phyloP scores from a whole-genome alignment of 495 filamentous ascomycete species.

The Eremomyces bilateralis region DNA sequence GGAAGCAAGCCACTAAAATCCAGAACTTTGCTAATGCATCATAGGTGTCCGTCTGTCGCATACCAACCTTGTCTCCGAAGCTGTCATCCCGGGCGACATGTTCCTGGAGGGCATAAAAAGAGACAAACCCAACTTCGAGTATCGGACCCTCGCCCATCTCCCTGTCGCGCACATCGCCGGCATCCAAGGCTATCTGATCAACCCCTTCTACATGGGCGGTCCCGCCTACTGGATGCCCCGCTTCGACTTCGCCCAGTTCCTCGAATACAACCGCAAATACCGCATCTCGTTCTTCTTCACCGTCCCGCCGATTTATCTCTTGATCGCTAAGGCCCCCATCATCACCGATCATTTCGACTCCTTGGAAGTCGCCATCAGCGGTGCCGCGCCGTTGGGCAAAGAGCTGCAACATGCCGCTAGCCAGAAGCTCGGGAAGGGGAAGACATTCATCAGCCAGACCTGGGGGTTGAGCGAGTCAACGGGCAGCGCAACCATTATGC shows the following conservation, averaged over 20 bases:
- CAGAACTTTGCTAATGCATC: background rate
- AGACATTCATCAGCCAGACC: conserved; percentile 13
- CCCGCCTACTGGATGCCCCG: conserved; percentile 15
- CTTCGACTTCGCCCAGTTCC: conserved; percentile 12
- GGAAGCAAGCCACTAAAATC: background rate
- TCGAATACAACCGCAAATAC: conserved; percentile 11
- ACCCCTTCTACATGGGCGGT: conserved; percentile 9
- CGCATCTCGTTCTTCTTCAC: conserved; percentile 13
- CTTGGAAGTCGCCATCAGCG: conserved; percentile 10
- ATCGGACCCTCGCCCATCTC: conserved; percentile 27
- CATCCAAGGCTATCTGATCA: conserved; percentile 22
- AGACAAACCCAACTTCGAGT: conserved; percentile 10
- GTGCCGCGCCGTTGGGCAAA: conserved; percentile 15
- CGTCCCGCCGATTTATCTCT: conserved; percentile 16
- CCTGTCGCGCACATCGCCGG: conserved; percentile 26
- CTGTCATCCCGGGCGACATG: conserved; percentile 12
- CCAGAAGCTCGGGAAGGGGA: conserved; percentile 14
- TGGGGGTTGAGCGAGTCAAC: conserved; percentile 17
- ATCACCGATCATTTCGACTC: conserved; percentile 13
- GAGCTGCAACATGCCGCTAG: conserved; percentile 11
- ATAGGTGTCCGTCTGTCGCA: conserved; percentile 17
- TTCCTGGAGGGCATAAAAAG: conserved; percentile 9
- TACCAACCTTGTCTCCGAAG: conserved; percentile 16
- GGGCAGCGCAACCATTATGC: conserved; percentile 6
- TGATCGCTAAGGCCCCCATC: conserved; percentile 13